Evolutionary conservation across 2,329 filamentous ascomycete species (phyloP).

Genomic region (Metarhizium rileyi): DNA sequence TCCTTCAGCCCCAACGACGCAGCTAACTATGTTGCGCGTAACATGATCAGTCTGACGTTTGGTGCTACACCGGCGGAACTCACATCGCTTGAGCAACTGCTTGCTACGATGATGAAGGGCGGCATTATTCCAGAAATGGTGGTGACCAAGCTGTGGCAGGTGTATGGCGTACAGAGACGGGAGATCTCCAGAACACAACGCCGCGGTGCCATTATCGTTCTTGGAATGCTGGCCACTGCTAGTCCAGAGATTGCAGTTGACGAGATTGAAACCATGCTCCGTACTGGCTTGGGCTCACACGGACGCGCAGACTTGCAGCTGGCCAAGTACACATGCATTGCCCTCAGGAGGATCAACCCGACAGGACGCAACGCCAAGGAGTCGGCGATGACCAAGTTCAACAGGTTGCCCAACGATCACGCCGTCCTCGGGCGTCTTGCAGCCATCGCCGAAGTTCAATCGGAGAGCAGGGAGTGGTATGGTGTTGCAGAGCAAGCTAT

Average conservation of each 20-base stretch:
- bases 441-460: constrained; percentile 74
- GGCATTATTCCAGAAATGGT: constrained; percentile 79
- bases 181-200: constrained; percentile 89
- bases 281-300: constrained; percentile 73
- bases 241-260: constrained; percentile 87
- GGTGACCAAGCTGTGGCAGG: constrained; percentile 89
- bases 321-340: constrained; percentile 92
- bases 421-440: constrained; percentile 74
- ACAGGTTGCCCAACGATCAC: constrained; percentile 84
- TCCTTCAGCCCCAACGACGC: constrained; percentile 81
- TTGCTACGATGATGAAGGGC: constrained; percentile 96
- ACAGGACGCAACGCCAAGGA: constrained; percentile 71
- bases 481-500: constrained; percentile 95
- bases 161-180: constrained; percentile 87
- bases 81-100: constrained; percentile 86
- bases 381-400: constrained; percentile 54
- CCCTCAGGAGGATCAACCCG: constrained; percentile 82
- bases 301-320: constrained; percentile 78
- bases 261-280: constrained; percentile 89
- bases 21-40: constrained; percentile 89
- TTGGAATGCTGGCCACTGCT: constrained; percentile 92
- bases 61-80: constrained; percentile 90
- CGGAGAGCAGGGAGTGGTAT: constrained; percentile 91
- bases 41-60: constrained; percentile 98
- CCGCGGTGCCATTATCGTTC: constrained; percentile 86